phyloP scores from a whole-genome alignment of 176 grass and related monocot genomes.

The Paspalum vaginatum region DNA sequence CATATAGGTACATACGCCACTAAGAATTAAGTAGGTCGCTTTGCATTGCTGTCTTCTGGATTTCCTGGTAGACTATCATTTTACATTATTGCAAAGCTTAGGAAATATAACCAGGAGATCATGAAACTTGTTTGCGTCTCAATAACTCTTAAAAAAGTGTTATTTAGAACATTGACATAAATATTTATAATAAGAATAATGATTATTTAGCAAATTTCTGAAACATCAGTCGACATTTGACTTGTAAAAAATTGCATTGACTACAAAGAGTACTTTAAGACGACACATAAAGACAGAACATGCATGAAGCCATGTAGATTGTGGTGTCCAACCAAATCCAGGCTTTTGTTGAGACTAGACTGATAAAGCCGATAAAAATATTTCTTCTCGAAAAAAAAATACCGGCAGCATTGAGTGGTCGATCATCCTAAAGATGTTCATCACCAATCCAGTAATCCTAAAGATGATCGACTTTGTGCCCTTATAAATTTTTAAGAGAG shows the following conservation, averaged over 20 bases:
- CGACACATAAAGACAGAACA: no score
- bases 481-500: no score
- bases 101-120: background rate
- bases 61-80: constrained; percentile 9
- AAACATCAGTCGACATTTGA: background rate
- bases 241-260: background rate
- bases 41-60: constrained; percentile 29
- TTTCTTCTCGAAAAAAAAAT: background rate
- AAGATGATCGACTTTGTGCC: background rate
- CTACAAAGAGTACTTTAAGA: background rate
- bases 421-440: background rate
- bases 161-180: no score
- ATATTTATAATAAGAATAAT: background rate
- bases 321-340: no score
- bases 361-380: background rate
- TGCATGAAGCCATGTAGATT: no score
- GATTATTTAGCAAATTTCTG: background rate
- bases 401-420: background rate
- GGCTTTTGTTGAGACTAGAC: background rate
- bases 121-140: no score
- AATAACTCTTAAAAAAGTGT: background rate
- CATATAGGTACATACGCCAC: constrained; percentile 42
- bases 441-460: background rate
- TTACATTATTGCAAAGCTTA: background rate
- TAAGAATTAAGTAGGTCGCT: background rate